Evolutionary conservation across 805 yeast genomes (phyloP), one percentile per base, ranked within the genome.

Genomic region (Schwanniomyces polymorphus): DNA sequence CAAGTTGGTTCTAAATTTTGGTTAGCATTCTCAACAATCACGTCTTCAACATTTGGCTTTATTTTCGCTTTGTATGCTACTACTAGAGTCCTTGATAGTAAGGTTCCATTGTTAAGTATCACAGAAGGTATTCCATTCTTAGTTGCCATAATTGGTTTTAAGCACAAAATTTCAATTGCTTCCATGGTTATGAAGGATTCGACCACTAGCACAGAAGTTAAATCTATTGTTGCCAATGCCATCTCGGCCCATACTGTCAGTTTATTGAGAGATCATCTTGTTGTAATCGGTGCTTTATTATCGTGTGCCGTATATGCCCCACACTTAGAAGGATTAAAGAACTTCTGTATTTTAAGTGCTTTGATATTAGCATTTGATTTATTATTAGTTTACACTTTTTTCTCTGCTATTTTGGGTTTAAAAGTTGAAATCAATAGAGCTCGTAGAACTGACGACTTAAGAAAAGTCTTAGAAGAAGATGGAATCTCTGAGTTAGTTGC

Each of bases 101-200:
- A 78, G 43, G 84, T 92, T 27, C 83, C 96, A 7, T 73, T 89
- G 46, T 72, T 88, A 46, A 82, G 88, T 46, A 74, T 92, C 54
- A 81, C 91, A 47, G 97, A 92, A 70, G 97, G 97, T 28, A 70
- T 92, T 40, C 99, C 99, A 18, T 92, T 92, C 67, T 78, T 92
- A 60, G 96, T 92, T 18, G 90, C 96, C 17, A 85, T 90, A 4
- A 82, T 92, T 60, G 99, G 98, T 1, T 92, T 92, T 68, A 91
- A 89, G 63, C 87, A 88, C 64, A 90, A 91, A 59, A 80, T 89
- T 16, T 74, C 81, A 10, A 76, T 91, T 52, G 86, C 97, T 0
- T 70, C 78, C 17, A 78, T 80, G 40, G 84, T 85, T 21, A 59
- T 80, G 56, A 65, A 68, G 34, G 71, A 78, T 25, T 62, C 76